Percentiles rank a stretch among this genome's conserved stretches.
Evolutionary conservation across 1,139 yeast species (phyloP).

Genomic region (Kodamaea plutei): DNA sequence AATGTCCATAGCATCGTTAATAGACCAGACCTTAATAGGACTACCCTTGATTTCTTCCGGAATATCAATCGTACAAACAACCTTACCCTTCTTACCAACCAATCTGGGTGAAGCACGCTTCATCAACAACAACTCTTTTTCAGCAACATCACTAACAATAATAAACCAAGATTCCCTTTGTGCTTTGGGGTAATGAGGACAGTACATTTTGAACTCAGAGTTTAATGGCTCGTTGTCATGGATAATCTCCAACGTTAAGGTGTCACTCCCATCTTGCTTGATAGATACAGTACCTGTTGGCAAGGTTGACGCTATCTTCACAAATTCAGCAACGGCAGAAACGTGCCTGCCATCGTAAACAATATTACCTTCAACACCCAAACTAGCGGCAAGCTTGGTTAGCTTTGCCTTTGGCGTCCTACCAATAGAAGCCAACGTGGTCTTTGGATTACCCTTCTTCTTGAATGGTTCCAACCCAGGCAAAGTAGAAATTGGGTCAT

Average conservation of each 20-base stretch:
- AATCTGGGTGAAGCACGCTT: conserved; percentile 65
- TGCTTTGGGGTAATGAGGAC: conserved; percentile 82
- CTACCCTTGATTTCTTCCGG: conserved; percentile 47
- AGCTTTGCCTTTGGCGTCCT: conserved; percentile 23
- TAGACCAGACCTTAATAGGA: conserved; percentile 41
- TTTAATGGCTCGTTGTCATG: conserved; percentile 56
- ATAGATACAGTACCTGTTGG: conserved; percentile 43
- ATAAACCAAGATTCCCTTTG: conserved; percentile 96
- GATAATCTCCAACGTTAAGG: conserved; percentile 41
- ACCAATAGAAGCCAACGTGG: conserved; percentile 18
- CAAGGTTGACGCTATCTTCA: conserved; percentile 40
- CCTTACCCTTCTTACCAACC: conserved; percentile 40
- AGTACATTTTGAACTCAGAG: conserved; percentile 59
- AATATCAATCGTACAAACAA: conserved; percentile 43
- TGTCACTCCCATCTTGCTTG: conserved; percentile 28
- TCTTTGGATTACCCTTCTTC: conserved; percentile 18
- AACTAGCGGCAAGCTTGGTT: conserved; percentile 27
- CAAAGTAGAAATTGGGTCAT: conserved; percentile 60
- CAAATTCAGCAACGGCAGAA: conserved; percentile 31
- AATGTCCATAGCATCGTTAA: conserved; percentile 68
- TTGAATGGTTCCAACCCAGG: conserved; percentile 52
- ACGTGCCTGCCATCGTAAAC: conserved; percentile 25
- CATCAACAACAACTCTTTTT: conserved; percentile 50
- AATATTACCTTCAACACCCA: conserved; percentile 29
- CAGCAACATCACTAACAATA: conserved; percentile 47